Base-by-base conservation (phyloP, 2,329 filamentous ascomycete genomes). In the Ascochyta viciae-villosae region DNA sequence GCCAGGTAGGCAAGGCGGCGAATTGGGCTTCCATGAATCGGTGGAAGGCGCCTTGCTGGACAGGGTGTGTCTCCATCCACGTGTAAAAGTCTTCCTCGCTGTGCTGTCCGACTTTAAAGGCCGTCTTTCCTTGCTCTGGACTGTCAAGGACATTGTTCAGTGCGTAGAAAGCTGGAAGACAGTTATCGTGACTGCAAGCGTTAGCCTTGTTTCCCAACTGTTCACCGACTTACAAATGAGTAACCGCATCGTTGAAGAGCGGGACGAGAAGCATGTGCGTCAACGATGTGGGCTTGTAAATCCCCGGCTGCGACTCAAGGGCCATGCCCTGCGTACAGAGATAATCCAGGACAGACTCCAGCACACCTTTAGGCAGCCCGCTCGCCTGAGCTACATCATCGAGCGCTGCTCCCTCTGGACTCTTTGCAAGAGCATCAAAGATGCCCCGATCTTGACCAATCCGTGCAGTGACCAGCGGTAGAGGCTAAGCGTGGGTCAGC, bases 211-310 rank as follows among this genome's bases (percentile, higher is more conserved):
- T 56, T 29, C 6, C 13, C 4, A 15, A 4, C 23, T 23, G 35
- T 27, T 42, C 35, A 6, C 3, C 6, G 10, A 56, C 53, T 26
- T 23, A 56, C 48, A 51, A 43, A 19, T 56, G 47, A n/a, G 53
- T 47, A 9, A 56, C 47, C 13, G 53, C 53, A 48, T 56, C 43
- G 1, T 34, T 26, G 38, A 56, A 56, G 24, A 51, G 31, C 6
- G 53, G 53, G 0, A n/a, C 23, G 1, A 56, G 37, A 38, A 51
- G 53, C 53, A 51, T 51, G 19, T 56, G 47, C 15, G 53, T 56
- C n/a, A 51, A 13, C 5, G 53, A 24, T 4, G 53, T 51, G 16
- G 53, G 35, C 8, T 37, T 42, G 41, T 45, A 50, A 1, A 5
- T 19, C 3, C 46, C 35, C 2, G 41, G 35, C 8, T 24, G 29